Percentiles rank a stretch among this genome's conserved stretches.
Evolutionary conservation across 2,329 filamentous ascomycete genomes (phyloP).

Genomic region (Xylariaceae sp.): DNA sequence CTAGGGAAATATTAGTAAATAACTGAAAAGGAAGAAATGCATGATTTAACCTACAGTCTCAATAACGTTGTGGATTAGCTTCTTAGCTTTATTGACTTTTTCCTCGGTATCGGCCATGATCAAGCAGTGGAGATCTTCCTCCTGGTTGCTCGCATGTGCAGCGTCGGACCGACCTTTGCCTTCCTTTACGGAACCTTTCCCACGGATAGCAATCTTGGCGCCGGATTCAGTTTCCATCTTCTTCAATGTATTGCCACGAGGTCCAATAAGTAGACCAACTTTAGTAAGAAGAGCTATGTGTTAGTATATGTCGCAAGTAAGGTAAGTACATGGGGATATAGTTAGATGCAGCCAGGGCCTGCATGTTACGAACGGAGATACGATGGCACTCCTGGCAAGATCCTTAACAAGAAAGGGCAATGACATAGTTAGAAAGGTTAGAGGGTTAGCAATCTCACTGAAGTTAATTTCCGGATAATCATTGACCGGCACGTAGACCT

Average conservation of each 20-base stretch:
- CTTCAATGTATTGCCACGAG: constrained; percentile 99
- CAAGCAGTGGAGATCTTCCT: constrained; percentile 97
- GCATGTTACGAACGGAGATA: constrained; percentile 41
- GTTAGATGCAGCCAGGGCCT: constrained; percentile 44
- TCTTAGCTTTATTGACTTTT: constrained; percentile 99
- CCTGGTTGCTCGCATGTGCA: constrained; percentile 99
- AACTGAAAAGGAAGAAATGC: not conserved
- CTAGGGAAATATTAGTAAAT: constrained; percentile 54
- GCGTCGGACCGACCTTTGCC: constrained; percentile 98
- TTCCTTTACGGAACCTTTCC: constrained; percentile 99
- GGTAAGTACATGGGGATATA: constrained; percentile 43
- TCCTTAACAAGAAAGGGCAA: constrained; percentile 48
- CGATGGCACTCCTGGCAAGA: constrained; percentile 52
- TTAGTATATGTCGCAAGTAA: constrained; percentile 75
- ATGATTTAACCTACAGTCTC: constrained; percentile 77
- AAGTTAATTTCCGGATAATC: constrained; percentile 99
- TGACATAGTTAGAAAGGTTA: constrained; percentile 73
- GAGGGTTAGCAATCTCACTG: constrained; percentile 99
- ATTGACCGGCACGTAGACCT: constrained; percentile 99
- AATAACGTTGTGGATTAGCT: constrained; percentile 97
- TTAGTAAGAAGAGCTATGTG: constrained; percentile 85
- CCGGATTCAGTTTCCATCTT: constrained; percentile 98
- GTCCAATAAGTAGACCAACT: constrained; percentile 99
- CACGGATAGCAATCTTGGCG: constrained; percentile 98
- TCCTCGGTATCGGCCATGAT: constrained; percentile 99